Conservation (phyloP, 176 grass and related monocot genomes). For the Triticum turgidum region DNA sequence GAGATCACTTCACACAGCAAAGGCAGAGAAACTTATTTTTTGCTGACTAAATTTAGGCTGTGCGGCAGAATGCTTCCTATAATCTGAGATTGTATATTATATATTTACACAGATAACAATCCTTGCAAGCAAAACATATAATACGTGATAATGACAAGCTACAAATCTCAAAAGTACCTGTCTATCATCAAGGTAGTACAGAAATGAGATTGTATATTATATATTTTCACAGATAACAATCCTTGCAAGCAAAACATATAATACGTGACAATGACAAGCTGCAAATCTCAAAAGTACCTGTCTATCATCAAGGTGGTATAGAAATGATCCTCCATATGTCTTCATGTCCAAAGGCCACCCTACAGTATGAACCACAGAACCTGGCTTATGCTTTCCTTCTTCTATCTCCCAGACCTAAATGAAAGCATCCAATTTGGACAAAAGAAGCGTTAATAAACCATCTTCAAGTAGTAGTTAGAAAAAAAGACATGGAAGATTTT, state of each 20-base stretch:
- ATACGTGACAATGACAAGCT: background rate
- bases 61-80: background rate
- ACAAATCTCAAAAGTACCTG: conserved; percentile 50
- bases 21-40: background rate
- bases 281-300: conserved; percentile 55
- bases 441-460: background rate
- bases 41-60: conserved; percentile 1
- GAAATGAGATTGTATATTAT: conserved; percentile 44
- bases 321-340: conserved; percentile 86
- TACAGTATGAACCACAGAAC: conserved; percentile 83
- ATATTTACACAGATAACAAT: background rate
- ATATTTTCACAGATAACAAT: background rate
- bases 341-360: conserved; percentile 93
- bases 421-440: background rate
- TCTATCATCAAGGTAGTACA: conserved; percentile 81
- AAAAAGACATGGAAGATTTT: background rate
- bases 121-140: background rate
- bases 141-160: background rate
- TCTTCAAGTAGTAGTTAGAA: background rate
- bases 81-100: background rate
- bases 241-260: background rate
- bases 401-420: conserved; percentile 95
- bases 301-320: conserved; percentile 84
- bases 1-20: background rate
- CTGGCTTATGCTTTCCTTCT: conserved; percentile 77